phyloP scores from a whole-genome alignment of 2,329 filamentous ascomycete species.

The Colletotrichum gigasporum region DNA sequence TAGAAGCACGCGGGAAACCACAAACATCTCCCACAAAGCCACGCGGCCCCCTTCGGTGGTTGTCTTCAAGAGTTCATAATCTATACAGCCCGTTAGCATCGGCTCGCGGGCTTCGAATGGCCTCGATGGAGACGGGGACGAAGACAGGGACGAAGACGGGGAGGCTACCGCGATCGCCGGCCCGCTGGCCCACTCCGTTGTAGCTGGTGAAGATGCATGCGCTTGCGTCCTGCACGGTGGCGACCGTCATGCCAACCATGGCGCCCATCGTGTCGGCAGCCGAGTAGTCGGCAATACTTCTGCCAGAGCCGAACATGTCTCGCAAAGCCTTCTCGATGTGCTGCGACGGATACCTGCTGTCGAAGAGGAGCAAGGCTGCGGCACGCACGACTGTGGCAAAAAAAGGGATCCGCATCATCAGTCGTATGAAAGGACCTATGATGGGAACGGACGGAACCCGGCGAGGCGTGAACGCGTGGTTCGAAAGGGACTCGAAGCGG shows the following conservation, averaged over 20 bases:
- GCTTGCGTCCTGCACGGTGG: background rate
- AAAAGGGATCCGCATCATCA: constrained; percentile 3
- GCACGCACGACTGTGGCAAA: background rate
- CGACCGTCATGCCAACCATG: background rate
- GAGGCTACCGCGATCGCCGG: background rate
- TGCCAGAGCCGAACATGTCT: background rate
- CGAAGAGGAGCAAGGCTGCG: background rate
- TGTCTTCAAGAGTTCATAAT: background rate
- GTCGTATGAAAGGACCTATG: background rate
- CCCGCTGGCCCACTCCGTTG: background rate
- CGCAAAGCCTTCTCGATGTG: constrained; percentile 10
- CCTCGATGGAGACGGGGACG: background rate
- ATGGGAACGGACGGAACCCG: background rate
- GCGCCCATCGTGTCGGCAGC: background rate
- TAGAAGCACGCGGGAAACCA: background rate
- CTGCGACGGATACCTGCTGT: background rate
- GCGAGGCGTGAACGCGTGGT: background rate
- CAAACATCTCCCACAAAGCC: background rate
- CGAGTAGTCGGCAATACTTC: background rate
- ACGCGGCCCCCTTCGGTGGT: background rate
- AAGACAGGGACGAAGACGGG: background rate
- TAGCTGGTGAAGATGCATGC: constrained; percentile 18
- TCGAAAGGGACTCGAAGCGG: background rate
- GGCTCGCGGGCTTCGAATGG: background rate
- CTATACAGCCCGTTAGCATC: background rate